These are phyloP conservation scores for Kwoniella europaea DNA, from an alignment of 768 basidiomycete species.

Conservation along the genomic window DNA sequence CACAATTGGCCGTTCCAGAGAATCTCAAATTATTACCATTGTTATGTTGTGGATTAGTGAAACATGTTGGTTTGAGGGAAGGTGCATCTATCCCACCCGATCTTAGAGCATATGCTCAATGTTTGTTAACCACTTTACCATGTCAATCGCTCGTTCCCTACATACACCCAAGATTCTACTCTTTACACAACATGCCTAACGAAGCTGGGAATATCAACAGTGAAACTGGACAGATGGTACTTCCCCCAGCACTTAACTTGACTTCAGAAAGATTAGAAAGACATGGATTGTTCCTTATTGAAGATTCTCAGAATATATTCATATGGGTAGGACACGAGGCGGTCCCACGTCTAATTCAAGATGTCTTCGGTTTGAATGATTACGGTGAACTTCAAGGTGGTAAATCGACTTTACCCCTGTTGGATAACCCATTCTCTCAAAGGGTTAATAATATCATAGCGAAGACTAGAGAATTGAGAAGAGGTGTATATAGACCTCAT, in stretches of 20 bases:
- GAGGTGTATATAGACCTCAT: slow-evolving; percentile 90
- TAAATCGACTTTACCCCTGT: slow-evolving; percentile 86
- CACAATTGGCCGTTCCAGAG: slow-evolving; percentile 87
- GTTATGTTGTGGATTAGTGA: slow-evolving; percentile 83
- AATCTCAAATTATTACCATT: slow-evolving; percentile 95
- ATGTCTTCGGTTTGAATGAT: slow-evolving; percentile 87
- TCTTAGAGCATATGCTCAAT: slow-evolving; percentile 92
- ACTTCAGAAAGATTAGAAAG: slow-evolving; percentile 94
- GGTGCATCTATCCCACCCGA: slow-evolving; percentile 97
- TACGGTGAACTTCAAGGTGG: slow-evolving; percentile 91
- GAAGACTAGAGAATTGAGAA: slow-evolving; percentile 91
- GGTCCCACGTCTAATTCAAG: slow-evolving; percentile 89
- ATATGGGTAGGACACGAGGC: slow-evolving; percentile 98
- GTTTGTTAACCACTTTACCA: slow-evolving; percentile 84
- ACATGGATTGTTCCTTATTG: slow-evolving; percentile 94
- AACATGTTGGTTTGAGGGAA: slow-evolving; percentile 94
- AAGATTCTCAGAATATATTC: slow-evolving; percentile 97
- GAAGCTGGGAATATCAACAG: slow-evolving; percentile 84
- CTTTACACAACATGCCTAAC: slow-evolving; percentile 85
- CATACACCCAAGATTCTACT: slow-evolving; percentile 93
- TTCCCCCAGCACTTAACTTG: slow-evolving; percentile 85
- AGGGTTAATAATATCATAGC: slow-evolving; percentile 90
- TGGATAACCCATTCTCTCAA: slow-evolving; percentile 95
- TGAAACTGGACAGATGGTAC: slow-evolving; percentile 75
- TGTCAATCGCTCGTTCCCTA: slow-evolving; percentile 90